Evolutionary conservation across 441 rosid genomes (phyloP).

Genomic region (Corymbia calophylla): DNA sequence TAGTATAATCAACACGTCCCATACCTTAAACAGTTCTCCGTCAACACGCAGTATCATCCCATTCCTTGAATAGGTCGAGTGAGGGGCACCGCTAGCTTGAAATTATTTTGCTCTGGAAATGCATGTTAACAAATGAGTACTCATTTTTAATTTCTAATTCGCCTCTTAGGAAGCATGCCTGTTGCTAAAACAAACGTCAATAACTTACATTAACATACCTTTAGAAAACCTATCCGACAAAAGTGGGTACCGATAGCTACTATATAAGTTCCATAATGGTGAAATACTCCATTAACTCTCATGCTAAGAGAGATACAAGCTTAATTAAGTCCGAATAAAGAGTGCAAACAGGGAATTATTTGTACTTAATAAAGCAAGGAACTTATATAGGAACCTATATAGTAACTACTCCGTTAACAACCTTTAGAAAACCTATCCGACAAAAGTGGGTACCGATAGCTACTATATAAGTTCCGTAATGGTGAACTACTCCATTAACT

Average conservation of each 20-base stretch:
- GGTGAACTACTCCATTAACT: background rate
- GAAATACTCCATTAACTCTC: background rate
- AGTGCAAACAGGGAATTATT: background rate
- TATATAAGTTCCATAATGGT: background rate
- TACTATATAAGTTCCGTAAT: background rate
- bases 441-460: background rate
- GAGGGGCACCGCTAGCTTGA: background rate
- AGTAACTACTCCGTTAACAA: too few relatives aligned
- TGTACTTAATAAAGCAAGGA: background rate
- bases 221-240: too few relatives aligned
- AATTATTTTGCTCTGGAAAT: too few relatives aligned
- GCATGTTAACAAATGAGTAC: background rate
- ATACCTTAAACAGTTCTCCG: background rate
- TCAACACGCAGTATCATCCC: background rate
- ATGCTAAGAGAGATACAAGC: background rate
- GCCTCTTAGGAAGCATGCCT: background rate
- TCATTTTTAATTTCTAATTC: background rate
- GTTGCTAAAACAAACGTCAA: too few relatives aligned
- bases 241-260: background rate
- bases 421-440: too few relatives aligned
- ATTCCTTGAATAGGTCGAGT: background rate
- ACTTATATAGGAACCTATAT: too few relatives aligned
- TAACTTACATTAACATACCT: too few relatives aligned
- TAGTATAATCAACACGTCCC: too few relatives aligned
- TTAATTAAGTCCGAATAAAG: background rate